phyloP scores from a whole-genome alignment of 805 yeast genomes.

The Yamadazyma nakazawae region DNA sequence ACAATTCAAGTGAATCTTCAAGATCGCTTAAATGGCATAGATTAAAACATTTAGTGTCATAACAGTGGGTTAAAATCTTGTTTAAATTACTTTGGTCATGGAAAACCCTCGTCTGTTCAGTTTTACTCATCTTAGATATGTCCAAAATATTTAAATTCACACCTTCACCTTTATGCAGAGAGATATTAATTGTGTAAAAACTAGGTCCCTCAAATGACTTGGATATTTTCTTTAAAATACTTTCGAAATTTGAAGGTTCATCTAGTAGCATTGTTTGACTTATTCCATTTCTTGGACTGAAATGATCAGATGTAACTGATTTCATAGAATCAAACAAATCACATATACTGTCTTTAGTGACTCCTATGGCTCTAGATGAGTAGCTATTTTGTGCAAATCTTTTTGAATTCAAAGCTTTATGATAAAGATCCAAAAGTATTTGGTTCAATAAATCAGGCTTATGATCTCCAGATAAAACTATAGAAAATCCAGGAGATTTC shows the following conservation, averaged over 20 bases:
- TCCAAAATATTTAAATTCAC: conserved; percentile 2
- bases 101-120: neutral
- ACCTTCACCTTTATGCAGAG: too few relatives aligned
- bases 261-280: conserved; percentile 15
- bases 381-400: neutral
- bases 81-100: neutral
- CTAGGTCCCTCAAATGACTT: conserved; percentile 1
- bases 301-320: neutral
- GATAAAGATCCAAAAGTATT: neutral
- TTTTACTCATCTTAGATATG: neutral
- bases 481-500: conserved; percentile 1
- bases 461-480: conserved; percentile 4
- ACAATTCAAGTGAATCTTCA: conserved; percentile 1
- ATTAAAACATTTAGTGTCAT: conserved; percentile 1
- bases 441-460: neutral
- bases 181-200: neutral
- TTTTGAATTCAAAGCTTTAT: neutral
- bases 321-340: conserved; percentile 13
- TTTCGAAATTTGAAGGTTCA: conserved; percentile 10
- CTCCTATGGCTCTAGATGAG: conserved; percentile 12
- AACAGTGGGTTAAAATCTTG: neutral
- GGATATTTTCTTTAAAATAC: conserved; percentile 5
- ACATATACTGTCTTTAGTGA: neutral
- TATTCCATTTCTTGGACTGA: neutral
- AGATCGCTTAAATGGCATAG: neutral